Conservation (phyloP, 192 early-diverging fungal genomes). For the Rhizophagus prolifer region DNA sequence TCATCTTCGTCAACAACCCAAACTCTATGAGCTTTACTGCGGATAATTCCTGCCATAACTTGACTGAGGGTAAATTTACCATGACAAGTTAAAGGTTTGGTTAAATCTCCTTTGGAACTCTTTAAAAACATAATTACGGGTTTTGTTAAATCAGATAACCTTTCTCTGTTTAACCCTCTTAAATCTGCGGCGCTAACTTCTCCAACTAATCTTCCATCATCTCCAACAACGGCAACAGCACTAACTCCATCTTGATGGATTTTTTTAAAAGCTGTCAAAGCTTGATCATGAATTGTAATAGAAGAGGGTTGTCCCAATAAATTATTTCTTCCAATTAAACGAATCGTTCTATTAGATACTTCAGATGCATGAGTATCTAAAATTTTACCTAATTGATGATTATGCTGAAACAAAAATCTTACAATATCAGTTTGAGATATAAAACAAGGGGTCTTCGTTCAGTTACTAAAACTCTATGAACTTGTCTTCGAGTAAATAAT, state of each 20-base stretch:
- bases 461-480: slow-evolving; percentile 53
- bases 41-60: slow-evolving; percentile 53
- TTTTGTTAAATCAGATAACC: slow-evolving; percentile 55
- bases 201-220: slow-evolving; percentile 56
- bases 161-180: slow-evolving; percentile 62
- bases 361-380: slow-evolving; percentile 39
- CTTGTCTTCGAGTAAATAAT: slow-evolving; percentile 40
- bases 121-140: slow-evolving; percentile 68
- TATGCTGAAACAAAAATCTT: slow-evolving; percentile 47
- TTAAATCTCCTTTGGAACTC: slow-evolving; percentile 53
- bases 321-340: slow-evolving; percentile 16
- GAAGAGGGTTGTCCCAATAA: slow-evolving; percentile 33
- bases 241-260: slow-evolving; percentile 45
- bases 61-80: slow-evolving; percentile 51
- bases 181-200: slow-evolving; percentile 75
- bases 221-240: slow-evolving; percentile 65
- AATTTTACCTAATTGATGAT: slow-evolving; percentile 52
- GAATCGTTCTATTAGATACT: slow-evolving; percentile 31
- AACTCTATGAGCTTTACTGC: slow-evolving; percentile 54
- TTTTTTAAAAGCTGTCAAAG: slow-evolving; percentile 45
- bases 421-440: slow-evolving; percentile 57
- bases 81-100: slow-evolving; percentile 52
- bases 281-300: slow-evolving; percentile 45
- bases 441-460: slow-evolving; percentile 39
- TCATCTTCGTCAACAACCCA: slow-evolving; percentile 67